Conservation (phyloP, 2,329 filamentous ascomycete species). For the Lomentospora prolificans region DNA sequence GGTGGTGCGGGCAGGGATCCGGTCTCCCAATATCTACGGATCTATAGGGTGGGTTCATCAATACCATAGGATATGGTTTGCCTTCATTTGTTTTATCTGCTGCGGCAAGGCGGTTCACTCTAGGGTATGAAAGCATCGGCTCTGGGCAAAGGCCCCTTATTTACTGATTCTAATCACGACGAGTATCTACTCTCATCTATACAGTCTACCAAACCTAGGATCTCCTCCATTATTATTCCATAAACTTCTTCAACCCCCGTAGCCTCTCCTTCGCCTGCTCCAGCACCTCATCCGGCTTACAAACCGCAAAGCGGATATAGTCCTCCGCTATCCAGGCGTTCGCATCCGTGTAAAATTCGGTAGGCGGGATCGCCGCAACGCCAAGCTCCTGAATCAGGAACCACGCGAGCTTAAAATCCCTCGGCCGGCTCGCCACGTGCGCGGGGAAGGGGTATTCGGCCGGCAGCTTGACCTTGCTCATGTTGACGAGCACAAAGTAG, state of each 20-base stretch:
- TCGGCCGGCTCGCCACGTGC: slow-evolving; percentile 74
- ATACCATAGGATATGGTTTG: too few species aligned
- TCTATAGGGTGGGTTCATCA: too few species aligned
- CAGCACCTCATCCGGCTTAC: slow-evolving; percentile 82
- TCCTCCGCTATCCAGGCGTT: slow-evolving; percentile 84
- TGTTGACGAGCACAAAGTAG: slow-evolving; percentile 94
- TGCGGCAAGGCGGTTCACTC: too few species aligned
- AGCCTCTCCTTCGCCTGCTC: slow-evolving; percentile 70
- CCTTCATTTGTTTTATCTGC: too few species aligned
- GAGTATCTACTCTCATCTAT: not conserved
- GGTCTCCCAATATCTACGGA: too few species aligned
- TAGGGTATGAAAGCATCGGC: too few species aligned
- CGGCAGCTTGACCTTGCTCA: slow-evolving; percentile 77
- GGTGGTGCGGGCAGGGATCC: too few species aligned
- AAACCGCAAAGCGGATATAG: slow-evolving; percentile 91
- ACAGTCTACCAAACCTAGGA: not conserved
- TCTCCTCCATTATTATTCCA: too few species aligned
- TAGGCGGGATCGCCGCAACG: slow-evolving; percentile 90
- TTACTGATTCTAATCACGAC: too few species aligned
- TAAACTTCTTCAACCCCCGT: slow-evolving; percentile 63
- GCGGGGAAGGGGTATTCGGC: slow-evolving; percentile 78
- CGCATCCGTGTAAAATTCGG: slow-evolving; percentile 85
- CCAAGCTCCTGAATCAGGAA: slow-evolving; percentile 95
- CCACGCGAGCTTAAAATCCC: slow-evolving; percentile 93
- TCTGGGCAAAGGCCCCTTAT: too few species aligned